These are phyloP conservation scores for Colletotrichum tamarilloi DNA, from an alignment of 2,329 filamentous ascomycete species.

Conservation along the genomic window DNA sequence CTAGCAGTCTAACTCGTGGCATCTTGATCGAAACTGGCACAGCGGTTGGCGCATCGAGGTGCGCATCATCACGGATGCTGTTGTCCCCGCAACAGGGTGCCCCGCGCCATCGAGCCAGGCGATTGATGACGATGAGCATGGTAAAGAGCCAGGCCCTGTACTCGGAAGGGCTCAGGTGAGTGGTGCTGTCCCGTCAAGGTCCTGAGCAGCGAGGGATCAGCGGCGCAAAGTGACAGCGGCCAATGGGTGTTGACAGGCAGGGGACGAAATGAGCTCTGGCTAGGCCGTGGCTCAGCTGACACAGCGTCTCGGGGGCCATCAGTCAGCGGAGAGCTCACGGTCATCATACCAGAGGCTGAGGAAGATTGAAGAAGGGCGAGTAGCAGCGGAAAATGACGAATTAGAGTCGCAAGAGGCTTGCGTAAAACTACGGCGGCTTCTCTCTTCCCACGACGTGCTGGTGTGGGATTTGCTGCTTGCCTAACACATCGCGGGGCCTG, in stretches of 20 bases:
- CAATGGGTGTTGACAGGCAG: constrained; percentile 19
- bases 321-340: neutral
- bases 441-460: neutral
- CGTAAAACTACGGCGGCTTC: neutral
- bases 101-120: constrained; percentile 7
- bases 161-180: constrained; percentile 22
- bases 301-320: constrained; percentile 1
- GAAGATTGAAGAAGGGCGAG: neutral
- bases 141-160: neutral
- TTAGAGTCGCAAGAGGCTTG: neutral
- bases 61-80: constrained; percentile 2
- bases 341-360: neutral
- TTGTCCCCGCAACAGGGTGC: constrained; percentile 13
- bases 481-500: neutral
- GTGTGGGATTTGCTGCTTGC: neutral
- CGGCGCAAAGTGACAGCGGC: constrained; percentile 16
- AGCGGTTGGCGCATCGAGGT: neutral
- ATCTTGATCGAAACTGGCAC: constrained; percentile 5
- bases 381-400: constrained; percentile 16
- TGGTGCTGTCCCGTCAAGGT: neutral
- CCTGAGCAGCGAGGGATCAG: constrained; percentile 15
- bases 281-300: constrained; percentile 30
- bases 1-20: neutral
- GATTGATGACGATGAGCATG: constrained; percentile 25
- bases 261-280: constrained; percentile 19